Evolutionary conservation across 78 protist genomes (phyloP).

Genomic region (Pelomyxa schiedti): DNA sequence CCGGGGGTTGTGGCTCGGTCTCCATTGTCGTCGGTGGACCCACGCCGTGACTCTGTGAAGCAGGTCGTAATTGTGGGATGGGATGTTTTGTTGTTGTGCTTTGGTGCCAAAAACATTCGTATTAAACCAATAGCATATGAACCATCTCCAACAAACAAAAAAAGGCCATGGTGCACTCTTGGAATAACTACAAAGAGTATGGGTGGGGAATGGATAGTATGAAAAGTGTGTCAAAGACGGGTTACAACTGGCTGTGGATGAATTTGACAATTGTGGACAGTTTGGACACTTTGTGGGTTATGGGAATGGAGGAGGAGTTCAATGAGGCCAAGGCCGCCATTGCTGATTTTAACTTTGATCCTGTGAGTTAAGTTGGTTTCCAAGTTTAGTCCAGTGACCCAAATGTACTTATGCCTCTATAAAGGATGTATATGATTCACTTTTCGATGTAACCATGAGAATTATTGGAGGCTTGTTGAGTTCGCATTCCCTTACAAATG

Average conservation of each 20-base stretch:
- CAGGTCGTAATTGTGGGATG: no score
- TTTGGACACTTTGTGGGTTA: conserved; percentile 53
- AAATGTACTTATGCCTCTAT: no score
- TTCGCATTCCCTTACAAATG: conserved; percentile 60
- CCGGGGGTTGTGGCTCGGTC: no score
- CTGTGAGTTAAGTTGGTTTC: neutral
- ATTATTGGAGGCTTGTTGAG: conserved; percentile 65
- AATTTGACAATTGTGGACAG: conserved; percentile 60
- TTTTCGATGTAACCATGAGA: conserved; percentile 78
- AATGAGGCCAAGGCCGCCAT: conserved; percentile 19
- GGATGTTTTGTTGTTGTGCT: no score
- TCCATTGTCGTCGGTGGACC: no score
- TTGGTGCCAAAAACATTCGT: no score
- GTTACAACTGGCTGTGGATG: conserved; percentile 40
- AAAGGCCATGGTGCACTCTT: conserved; percentile 38
- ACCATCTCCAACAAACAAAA: no score
- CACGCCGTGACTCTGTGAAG: no score
- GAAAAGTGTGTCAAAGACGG: conserved; percentile 13
- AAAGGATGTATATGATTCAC: conserved; percentile 8
- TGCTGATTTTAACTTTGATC: conserved; percentile 12
- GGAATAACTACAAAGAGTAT: conserved; percentile 44
- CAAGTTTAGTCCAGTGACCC: neutral
- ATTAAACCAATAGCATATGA: no score
- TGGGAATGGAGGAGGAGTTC: conserved; percentile 50
- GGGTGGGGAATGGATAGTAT: conserved; percentile 79